Conservation (phyloP, 176 grass and related monocot species). For the Chloris gayana region DNA sequence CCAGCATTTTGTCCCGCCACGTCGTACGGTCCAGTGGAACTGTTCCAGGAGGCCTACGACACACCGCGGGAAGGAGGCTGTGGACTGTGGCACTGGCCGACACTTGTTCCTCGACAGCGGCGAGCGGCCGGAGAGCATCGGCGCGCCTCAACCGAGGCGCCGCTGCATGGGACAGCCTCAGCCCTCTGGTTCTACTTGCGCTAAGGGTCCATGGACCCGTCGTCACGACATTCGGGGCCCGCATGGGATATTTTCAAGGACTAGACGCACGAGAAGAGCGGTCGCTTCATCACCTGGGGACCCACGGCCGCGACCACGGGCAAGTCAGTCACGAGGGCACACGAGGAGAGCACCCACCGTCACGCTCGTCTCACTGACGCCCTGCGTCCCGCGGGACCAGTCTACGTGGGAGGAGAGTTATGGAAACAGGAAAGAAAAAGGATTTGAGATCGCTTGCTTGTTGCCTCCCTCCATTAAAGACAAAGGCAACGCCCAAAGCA, state of each 20-base stretch:
- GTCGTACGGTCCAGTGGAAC: neutral
- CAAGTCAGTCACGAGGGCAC: neutral
- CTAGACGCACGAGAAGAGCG: neutral
- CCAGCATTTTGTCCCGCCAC: neutral
- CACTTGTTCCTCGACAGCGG: constrained; percentile 10
- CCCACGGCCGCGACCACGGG: neutral
- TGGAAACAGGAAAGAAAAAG: neutral
- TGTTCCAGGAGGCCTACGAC: neutral
- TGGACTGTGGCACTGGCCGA: neutral
- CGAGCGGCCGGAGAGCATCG: neutral
- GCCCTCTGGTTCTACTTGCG: accelerated
- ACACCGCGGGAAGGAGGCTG: neutral
- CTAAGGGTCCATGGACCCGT: neutral
- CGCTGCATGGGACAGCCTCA: neutral
- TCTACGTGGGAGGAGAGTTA: neutral
- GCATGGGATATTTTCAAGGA: accelerated
- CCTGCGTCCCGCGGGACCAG: too few species aligned
- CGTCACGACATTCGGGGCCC: accelerated
- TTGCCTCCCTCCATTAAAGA: constrained; percentile 68
- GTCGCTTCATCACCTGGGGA: neutral
- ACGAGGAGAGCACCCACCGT: neutral
- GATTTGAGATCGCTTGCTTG: constrained; percentile 44
- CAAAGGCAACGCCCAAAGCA: constrained; percentile 13
- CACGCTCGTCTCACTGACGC: neutral
- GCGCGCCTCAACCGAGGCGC: neutral